phyloP scores from a whole-genome alignment of 2,329 filamentous ascomycete species.

The Ceratocystis cacaofunesta region DNA sequence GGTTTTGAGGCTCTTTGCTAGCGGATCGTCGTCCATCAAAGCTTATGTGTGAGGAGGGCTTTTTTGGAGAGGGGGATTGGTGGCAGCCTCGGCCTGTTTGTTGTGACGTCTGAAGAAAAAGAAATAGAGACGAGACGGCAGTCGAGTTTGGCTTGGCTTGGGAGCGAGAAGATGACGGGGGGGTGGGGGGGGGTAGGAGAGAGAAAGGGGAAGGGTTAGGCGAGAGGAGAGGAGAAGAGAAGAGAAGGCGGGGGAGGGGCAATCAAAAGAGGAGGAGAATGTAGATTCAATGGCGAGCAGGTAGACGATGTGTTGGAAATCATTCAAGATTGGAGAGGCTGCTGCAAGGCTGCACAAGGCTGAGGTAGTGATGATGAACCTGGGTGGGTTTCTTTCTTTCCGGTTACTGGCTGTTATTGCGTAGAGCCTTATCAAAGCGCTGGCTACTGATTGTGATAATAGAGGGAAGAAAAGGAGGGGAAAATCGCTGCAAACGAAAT shows the following conservation, averaged over 20 bases:
- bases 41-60: neutral
- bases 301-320: neutral
- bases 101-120: neutral
- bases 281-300: neutral
- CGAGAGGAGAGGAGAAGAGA: neutral
- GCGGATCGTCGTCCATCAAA: conserved; percentile 17
- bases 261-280: neutral
- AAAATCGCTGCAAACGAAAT: neutral
- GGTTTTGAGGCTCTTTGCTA: conserved; percentile 16
- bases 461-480: neutral
- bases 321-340: neutral
- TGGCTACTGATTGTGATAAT: neutral
- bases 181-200: neutral
- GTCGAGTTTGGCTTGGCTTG: too few relatives aligned
- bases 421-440: neutral
- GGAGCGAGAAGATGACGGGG: neutral
- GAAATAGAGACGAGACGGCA: neutral
- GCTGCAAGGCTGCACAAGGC: neutral
- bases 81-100: neutral
- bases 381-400: too few relatives aligned
- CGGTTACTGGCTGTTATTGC: too few relatives aligned
- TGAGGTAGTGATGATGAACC: too few relatives aligned
- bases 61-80: neutral
- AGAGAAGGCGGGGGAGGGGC: neutral
- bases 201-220: neutral